Evolutionary conservation across 2,329 filamentous ascomycete species (phyloP).

Genomic region (Fusarium sp.): DNA sequence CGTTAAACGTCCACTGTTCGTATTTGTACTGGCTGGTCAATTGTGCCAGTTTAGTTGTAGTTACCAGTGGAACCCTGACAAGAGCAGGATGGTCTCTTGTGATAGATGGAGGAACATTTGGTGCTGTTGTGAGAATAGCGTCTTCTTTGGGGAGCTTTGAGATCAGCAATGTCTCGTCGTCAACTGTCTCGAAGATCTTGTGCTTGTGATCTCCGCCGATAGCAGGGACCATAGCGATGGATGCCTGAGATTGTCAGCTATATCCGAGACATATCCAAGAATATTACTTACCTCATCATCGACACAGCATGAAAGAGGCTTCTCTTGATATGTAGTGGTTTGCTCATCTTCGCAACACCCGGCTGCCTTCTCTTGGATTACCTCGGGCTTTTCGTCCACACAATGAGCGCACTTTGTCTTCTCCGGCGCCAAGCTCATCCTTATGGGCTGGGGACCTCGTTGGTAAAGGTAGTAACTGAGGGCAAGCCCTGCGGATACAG

Average conservation of each 20-base stretch:
- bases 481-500: background rate
- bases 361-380: background rate
- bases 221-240: background rate
- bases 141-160: background rate
- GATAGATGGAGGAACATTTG: background rate
- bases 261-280: no score
- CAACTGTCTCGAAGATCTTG: background rate
- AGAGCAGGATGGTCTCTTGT: background rate
- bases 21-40: conserved; percentile 28
- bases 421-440: background rate
- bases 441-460: background rate
- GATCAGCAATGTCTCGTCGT: background rate
- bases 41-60: conserved; percentile 21
- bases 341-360: background rate
- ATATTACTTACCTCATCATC: background rate
- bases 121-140: background rate
- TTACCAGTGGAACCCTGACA: background rate
- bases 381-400: background rate
- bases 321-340: background rate
- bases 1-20: conserved; percentile 31
- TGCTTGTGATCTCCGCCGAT: background rate
- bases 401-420: background rate
- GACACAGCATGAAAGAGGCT: background rate
- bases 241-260: background rate
- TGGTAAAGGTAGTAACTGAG: background rate